A percentile compares a stretch with the other conserved stretches of the same genome.
Evolutionary conservation across 2,329 filamentous ascomycete species (phyloP).

Genomic region (Microcyclospora pomicola): DNA sequence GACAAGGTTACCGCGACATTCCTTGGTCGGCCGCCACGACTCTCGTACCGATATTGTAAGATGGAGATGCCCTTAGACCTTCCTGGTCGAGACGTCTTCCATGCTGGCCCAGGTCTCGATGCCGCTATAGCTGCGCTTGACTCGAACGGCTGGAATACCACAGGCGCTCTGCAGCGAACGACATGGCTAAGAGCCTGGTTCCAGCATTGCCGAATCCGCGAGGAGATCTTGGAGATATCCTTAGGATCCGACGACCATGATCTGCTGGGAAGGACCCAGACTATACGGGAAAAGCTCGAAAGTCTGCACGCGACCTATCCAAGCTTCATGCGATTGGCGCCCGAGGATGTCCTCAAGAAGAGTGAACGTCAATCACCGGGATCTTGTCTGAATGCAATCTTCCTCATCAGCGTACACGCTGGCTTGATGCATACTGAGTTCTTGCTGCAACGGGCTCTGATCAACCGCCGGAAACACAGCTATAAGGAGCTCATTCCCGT

Average conservation of each 20-base stretch:
- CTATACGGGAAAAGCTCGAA: constrained; percentile 26
- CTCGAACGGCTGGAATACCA: constrained; percentile 38
- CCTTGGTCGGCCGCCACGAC: constrained; percentile 37
- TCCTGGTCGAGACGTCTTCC: constrained; percentile 35
- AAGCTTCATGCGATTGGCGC: constrained; percentile 16
- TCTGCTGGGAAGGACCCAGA: constrained; percentile 24
- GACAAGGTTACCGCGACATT: constrained; percentile 23
- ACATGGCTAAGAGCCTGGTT: constrained; percentile 36
- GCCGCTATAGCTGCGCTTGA: constrained; percentile 31
- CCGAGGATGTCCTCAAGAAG: constrained; percentile 16
- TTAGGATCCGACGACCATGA: constrained; percentile 29
- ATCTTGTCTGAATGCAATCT: constrained; percentile 20
- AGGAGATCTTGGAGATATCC: constrained; percentile 47
- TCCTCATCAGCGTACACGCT: constrained; percentile 25
- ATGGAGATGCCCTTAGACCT: constrained; percentile 43
- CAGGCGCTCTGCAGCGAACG: constrained; percentile 29
- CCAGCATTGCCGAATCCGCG: constrained; percentile 37
- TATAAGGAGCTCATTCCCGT: constrained; percentile 25
- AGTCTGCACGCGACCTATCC: constrained; percentile 25
- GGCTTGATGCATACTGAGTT: constrained; percentile 44
- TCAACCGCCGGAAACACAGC: constrained; percentile 27
- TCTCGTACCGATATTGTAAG: constrained; percentile 37
- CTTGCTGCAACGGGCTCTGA: constrained; percentile 42
- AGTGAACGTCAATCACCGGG: constrained; percentile 3
- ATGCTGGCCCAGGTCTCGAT: constrained; percentile 29